Percentiles rank a stretch among this genome's conserved stretches.
Conservation (phyloP, 768 basidiomycete species). For the Mrakia hoshinonis region DNA sequence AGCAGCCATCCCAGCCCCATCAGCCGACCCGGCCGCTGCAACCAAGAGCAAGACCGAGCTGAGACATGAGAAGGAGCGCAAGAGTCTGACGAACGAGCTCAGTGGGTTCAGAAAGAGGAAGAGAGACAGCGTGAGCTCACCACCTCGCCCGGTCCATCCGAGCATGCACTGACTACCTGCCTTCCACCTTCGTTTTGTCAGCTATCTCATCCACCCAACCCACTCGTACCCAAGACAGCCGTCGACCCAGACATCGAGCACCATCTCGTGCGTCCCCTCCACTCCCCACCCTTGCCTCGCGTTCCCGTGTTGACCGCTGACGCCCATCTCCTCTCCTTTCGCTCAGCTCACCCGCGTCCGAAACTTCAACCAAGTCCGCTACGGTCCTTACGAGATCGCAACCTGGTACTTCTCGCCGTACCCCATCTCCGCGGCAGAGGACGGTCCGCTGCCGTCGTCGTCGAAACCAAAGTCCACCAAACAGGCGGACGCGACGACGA, state of each 20-base stretch:
- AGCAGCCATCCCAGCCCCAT: background rate
- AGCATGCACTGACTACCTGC: no score
- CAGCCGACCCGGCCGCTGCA: background rate
- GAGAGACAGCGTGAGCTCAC: constrained; percentile 14
- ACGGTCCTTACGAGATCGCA: constrained; percentile 2
- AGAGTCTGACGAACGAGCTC: constrained; percentile 20
- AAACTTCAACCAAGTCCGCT: constrained; percentile 24
- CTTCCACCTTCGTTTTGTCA: background rate
- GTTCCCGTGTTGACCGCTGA: background rate
- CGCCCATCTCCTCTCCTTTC: background rate
- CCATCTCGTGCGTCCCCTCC: background rate
- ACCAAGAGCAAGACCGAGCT: constrained; percentile 17
- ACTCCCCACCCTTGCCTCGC: background rate
- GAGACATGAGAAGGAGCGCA: constrained; percentile 25
- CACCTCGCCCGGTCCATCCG: background rate
- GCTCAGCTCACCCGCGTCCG: constrained; percentile 16
- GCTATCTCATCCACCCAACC: background rate
- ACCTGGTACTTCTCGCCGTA: constrained; percentile 89
- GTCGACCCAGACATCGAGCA: background rate
- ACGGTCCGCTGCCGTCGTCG: constrained; percentile 26
- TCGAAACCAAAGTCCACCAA: background rate
- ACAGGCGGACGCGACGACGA: no score
- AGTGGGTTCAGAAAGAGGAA: constrained; percentile 20
- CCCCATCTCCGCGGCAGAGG: constrained; percentile 53
- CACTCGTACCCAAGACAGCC: background rate